Evolutionary conservation across 2,329 filamentous ascomycete species (phyloP).

Genomic region (Rutstroemia sp.): DNA sequence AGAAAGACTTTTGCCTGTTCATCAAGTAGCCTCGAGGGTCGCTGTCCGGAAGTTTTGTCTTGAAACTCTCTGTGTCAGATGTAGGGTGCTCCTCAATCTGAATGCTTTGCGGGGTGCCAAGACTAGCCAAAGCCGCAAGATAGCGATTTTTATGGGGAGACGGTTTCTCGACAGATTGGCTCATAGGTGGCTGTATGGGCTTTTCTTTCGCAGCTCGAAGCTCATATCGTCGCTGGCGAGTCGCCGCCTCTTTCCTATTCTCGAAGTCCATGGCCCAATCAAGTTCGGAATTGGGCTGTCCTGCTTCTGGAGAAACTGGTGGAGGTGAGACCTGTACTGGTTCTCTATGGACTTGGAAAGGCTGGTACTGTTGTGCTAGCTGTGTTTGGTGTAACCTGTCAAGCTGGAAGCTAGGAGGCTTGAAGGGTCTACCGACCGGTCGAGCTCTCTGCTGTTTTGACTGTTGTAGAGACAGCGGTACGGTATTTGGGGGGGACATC

Average conservation of each 20-base stretch:
- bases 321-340: background rate
- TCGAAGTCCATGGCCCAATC: constrained; percentile 30
- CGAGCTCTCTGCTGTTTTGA: constrained; percentile 2
- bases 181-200: background rate
- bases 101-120: constrained; percentile 10
- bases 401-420: constrained; percentile 13
- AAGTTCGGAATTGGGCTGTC: constrained; percentile 17
- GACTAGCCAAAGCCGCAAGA: constrained; percentile 21
- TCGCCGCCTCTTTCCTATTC: constrained; percentile 25
- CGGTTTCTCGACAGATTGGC: background rate
- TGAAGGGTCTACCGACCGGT: constrained; percentile 21
- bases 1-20: constrained; percentile 21
- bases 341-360: constrained; percentile 4
- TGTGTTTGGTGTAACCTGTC: constrained; percentile 17
- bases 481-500: constrained; percentile 13
- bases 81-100: background rate
- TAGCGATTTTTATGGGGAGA: constrained; percentile 29
- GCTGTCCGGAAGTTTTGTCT: constrained; percentile 21
- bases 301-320: background rate
- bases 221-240: constrained; percentile 23
- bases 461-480: background rate
- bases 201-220: constrained; percentile 13
- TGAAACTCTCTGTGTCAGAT: constrained; percentile 9
- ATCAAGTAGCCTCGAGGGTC: constrained; percentile 29
- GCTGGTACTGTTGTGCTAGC: background rate